Evolutionary conservation across 495 filamentous ascomycete genomes (phyloP).

Genomic region (Bathelium albidoporum): DNA sequence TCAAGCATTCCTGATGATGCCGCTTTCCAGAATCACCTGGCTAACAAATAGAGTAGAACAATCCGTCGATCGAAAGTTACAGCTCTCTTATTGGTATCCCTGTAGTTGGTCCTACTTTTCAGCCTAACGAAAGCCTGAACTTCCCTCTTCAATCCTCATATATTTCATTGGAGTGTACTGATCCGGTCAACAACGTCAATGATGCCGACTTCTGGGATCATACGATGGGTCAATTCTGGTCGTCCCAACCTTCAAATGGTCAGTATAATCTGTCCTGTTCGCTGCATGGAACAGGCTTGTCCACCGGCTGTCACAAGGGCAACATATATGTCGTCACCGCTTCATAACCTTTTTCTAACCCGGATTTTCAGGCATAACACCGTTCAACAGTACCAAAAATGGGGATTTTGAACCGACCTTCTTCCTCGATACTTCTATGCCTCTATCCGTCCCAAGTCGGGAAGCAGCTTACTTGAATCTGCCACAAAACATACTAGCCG

Average conservation of each 20-base stretch:
- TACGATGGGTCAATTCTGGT: neutral
- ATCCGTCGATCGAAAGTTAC: neutral
- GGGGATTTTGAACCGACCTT: neutral
- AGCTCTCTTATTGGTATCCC: neutral
- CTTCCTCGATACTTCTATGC: neutral
- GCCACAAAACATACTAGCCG: neutral
- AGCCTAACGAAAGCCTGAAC: slow-evolving; percentile 1
- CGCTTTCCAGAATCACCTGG: slow-evolving; percentile 8
- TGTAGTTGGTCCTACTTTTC: neutral
- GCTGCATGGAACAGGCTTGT: neutral
- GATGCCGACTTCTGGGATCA: neutral
- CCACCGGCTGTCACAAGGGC: too few relatives aligned
- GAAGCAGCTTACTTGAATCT: neutral
- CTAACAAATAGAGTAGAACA: neutral
- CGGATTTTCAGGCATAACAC: neutral
- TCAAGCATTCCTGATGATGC: slow-evolving; percentile 17
- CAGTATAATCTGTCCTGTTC: neutral
- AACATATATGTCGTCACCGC: too few relatives aligned
- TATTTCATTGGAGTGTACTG: slow-evolving; percentile 9
- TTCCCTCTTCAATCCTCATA: slow-evolving; percentile 17
- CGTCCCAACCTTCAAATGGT: neutral
- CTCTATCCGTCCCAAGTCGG: neutral
- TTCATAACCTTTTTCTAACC: neutral
- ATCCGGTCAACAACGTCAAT: slow-evolving; percentile 2
- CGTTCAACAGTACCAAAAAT: neutral